Conservation (phyloP, 345 rosid species). For the Citrus reticulata region DNA sequence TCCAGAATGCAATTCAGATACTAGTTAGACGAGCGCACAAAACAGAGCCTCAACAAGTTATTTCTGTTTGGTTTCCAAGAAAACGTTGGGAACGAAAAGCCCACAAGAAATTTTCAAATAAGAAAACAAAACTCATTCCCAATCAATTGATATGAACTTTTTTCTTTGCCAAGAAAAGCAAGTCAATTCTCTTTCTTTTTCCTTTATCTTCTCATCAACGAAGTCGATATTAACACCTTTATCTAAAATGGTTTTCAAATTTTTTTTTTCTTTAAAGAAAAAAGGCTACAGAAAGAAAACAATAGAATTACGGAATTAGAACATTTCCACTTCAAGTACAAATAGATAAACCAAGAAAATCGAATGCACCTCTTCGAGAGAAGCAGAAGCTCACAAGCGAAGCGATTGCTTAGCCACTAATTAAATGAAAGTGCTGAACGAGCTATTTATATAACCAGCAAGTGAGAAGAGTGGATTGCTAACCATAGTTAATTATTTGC, state of each 20-base stretch:
- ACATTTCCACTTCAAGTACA: background rate
- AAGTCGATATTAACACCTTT: background rate
- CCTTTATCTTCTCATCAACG: background rate
- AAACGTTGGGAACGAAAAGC: background rate
- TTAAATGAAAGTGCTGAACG: no score
- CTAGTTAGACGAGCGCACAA: background rate
- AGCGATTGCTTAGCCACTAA: background rate
- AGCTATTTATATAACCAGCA: background rate
- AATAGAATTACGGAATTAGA: background rate
- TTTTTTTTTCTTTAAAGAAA: no score
- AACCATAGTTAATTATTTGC: conserved; percentile 12
- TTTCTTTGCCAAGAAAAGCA: background rate
- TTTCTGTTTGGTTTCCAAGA: background rate
- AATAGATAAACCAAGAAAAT: no score
- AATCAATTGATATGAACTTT: background rate
- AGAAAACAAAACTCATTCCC: background rate
- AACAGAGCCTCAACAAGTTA: background rate
- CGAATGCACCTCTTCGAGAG: background rate
- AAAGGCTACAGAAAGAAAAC: background rate
- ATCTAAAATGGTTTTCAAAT: background rate
- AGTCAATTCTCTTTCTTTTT: background rate
- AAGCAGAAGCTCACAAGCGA: background rate
- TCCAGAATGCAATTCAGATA: background rate
- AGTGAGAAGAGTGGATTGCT: background rate
- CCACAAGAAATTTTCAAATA: background rate